Conservation (phyloP, 331 rosid genomes). For the Pyrus hybrid region DNA sequence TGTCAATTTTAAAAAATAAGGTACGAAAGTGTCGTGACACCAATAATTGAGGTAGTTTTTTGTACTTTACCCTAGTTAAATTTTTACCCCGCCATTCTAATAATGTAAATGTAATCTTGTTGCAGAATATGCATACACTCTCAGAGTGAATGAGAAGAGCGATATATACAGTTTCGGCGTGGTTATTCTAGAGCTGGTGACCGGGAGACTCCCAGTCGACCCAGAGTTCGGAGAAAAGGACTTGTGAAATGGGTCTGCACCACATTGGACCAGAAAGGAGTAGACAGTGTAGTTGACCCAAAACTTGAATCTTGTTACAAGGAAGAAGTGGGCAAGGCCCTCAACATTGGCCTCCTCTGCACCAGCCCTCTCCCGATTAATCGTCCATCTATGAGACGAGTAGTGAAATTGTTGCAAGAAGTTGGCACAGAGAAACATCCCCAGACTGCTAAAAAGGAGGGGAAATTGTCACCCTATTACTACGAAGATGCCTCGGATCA, state of each 20-base stretch:
- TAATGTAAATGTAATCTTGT: not conserved
- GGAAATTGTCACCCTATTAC: conserved; percentile 77
- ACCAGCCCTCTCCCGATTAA: conserved; percentile 93
- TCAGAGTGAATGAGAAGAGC: conserved; percentile 91
- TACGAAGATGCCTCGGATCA: conserved; percentile 80
- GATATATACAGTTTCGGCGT: conserved; percentile 93
- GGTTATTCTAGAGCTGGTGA: conserved; percentile 77
- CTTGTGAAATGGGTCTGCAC: conserved; percentile 83
- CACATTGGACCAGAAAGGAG: conserved; percentile 72
- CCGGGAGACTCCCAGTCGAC: conserved; percentile 63
- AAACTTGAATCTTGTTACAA: conserved; percentile 63
- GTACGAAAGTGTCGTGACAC: too few species aligned
- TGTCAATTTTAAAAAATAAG: too few species aligned
- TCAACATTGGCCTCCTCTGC: conserved; percentile 80
- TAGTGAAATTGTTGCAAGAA: conserved; percentile 84
- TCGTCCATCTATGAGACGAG: conserved; percentile 86
- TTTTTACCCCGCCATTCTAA: not conserved
- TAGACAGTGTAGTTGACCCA: conserved; percentile 60
- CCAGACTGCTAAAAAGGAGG: conserved; percentile 46
- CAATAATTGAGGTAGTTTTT: too few species aligned
- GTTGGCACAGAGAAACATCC: conserved; percentile 45
- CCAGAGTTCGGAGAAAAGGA: conserved; percentile 91
- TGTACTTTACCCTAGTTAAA: too few species aligned
- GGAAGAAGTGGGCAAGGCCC: conserved; percentile 75
- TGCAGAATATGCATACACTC: conserved; percentile 92